These are phyloP conservation scores for Naganishia sp. DNA, from an alignment of 1,284 basidiomycete species.

Conservation along the genomic window DNA sequence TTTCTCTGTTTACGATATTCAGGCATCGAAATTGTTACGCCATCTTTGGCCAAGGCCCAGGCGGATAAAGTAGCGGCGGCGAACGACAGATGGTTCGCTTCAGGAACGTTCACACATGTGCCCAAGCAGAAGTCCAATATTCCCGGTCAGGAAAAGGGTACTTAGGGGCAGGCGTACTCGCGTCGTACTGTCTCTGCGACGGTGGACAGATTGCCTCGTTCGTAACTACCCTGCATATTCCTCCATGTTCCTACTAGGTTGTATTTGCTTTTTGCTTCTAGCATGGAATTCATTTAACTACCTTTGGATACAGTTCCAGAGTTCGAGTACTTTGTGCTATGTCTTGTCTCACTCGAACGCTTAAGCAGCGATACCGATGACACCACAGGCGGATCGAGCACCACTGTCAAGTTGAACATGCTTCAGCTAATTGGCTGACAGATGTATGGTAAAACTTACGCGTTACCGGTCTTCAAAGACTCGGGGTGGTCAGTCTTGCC, in stretches of 20 bases:
- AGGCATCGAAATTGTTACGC: conserved; percentile 88
- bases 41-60: conserved; percentile 65
- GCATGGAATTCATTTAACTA: neutral
- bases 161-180: neutral
- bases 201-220: neutral
- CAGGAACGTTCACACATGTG: conserved; percentile 68
- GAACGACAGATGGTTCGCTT: conserved; percentile 88
- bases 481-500: conserved; percentile 68
- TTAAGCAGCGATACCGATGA: conserved; percentile 61
- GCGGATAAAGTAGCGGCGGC: conserved; percentile 73
- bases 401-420: conserved; percentile 47
- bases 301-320: conserved; percentile 3
- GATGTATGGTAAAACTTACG: conserved; percentile 40
- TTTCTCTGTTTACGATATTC: conserved; percentile 1
- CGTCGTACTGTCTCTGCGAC: neutral
- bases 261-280: neutral
- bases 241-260: neutral
- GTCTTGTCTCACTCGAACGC: neutral
- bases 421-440: neutral
- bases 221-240: too few species aligned
- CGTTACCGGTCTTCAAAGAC: conserved; percentile 71
- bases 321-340: conserved; percentile 1
- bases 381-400: conserved; percentile 69
- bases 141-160: conserved; percentile 43
- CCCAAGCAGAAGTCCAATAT: conserved; percentile 48